phyloP scores from a whole-genome alignment of 257 asterid species.

The Plantago elongata region DNA sequence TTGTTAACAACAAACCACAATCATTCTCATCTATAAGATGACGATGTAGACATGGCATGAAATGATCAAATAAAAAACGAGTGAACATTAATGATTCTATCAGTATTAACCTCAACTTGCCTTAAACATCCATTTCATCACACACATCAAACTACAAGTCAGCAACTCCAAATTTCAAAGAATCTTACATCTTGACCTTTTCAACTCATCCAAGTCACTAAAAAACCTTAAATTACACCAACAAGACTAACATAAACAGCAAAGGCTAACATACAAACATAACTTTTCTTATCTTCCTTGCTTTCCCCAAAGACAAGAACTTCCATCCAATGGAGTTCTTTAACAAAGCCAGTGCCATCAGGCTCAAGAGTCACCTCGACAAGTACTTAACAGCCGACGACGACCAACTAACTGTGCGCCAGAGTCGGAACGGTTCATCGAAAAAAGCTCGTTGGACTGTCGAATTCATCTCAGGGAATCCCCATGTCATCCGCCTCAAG shows the following conservation, averaged over 20 bases:
- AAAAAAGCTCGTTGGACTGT: conserved; percentile 51
- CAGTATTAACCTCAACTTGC: conserved; percentile 14
- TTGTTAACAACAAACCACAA: too few species aligned
- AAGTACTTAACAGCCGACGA: conserved; percentile 56
- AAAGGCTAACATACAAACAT: conserved; percentile 14
- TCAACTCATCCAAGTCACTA: neutral
- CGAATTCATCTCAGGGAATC: conserved; percentile 41
- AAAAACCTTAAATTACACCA: neutral
- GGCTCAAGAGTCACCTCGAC: conserved; percentile 51
- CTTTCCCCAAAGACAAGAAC: neutral
- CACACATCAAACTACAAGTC: conserved; percentile 16
- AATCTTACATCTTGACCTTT: conserved; percentile 17
- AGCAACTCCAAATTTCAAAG: neutral
- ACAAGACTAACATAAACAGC: conserved; percentile 2
- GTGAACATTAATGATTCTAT: neutral
- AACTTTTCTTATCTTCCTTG: neutral
- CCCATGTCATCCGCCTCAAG: conserved; percentile 49
- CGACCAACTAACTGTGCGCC: conserved; percentile 37
- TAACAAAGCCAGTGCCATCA: conserved; percentile 44
- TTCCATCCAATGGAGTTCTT: conserved; percentile 46
- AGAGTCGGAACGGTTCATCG: conserved; percentile 34
- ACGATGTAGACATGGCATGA: neutral
- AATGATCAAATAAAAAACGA: neutral
- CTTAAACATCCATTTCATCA: neutral
- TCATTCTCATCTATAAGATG: neutral